These are phyloP conservation scores for Penicillium concentricum DNA, from an alignment of 2,329 filamentous ascomycete genomes.

Conservation along the genomic window DNA sequence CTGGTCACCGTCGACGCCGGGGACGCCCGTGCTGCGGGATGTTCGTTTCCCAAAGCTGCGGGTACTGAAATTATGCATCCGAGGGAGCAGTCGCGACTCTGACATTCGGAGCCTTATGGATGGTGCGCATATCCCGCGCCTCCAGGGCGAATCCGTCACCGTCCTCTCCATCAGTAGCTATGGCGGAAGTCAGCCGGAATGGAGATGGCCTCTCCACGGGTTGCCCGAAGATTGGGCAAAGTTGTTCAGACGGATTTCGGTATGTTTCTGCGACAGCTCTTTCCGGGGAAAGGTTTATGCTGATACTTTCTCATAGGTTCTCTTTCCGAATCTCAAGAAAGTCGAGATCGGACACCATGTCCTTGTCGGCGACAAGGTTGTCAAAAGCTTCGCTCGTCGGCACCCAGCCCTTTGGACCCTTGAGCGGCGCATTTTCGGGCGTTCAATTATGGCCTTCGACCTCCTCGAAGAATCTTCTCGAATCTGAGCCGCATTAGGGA, in stretches of 20 bases:
- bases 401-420: not conserved
- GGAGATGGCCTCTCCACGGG: not conserved
- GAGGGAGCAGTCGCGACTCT: not conserved
- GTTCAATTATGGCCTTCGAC: not conserved
- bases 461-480: not conserved
- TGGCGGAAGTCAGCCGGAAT: not conserved
- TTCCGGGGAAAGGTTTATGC: not conserved
- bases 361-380: not conserved
- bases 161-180: not conserved
- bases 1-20: not conserved
- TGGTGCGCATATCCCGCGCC: not conserved
- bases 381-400: not conserved
- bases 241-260: not conserved
- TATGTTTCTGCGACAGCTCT: not conserved
- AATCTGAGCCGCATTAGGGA: not conserved
- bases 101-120: not conserved
- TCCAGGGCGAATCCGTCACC: not conserved
- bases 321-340: not conserved
- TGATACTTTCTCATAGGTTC: not conserved
- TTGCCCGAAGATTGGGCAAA: not conserved
- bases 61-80: not conserved
- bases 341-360: not conserved
- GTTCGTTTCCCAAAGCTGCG: not conserved
- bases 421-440: not conserved
- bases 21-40: not conserved